phyloP scores from a whole-genome alignment of 768 basidiomycete genomes.

The Lactarius sanguifluus region DNA sequence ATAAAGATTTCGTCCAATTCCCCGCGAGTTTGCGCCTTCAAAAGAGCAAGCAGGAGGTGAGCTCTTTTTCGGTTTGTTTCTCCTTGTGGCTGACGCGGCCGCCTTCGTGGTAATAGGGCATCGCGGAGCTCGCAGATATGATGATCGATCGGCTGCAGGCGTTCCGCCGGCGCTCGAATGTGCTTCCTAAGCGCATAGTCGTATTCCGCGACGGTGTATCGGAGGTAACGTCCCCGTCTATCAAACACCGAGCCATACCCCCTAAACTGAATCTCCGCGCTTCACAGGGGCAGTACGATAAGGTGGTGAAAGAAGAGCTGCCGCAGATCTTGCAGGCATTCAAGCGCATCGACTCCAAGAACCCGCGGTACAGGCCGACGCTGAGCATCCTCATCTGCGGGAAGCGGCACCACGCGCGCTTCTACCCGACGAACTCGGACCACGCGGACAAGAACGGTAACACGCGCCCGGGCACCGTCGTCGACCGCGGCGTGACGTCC shows the following conservation, averaged over 20 bases:
- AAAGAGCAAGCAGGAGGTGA: slow-evolving; percentile 47
- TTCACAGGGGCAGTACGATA: slow-evolving; percentile 70
- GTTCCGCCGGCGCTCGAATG: slow-evolving; percentile 49
- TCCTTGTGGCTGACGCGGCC: not conserved
- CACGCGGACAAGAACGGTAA: slow-evolving; percentile 68
- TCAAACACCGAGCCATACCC: not conserved
- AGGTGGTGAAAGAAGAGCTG: slow-evolving; percentile 59
- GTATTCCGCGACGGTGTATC: slow-evolving; percentile 84
- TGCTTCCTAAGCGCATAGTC: slow-evolving; percentile 64
- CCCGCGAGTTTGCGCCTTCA: slow-evolving; percentile 75
- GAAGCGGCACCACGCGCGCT: slow-evolving; percentile 64
- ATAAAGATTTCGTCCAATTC: slow-evolving; percentile 69
- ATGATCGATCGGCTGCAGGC: slow-evolving; percentile 63
- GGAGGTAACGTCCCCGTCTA: slow-evolving; percentile 49
- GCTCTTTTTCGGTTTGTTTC: not conserved
- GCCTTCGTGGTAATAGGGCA: slow-evolving; percentile 52
- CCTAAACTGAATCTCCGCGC: not conserved
- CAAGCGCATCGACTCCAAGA: slow-evolving; percentile 46
- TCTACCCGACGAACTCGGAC: slow-evolving; percentile 53
- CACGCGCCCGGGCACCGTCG: slow-evolving; percentile 75
- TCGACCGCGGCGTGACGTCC: slow-evolving; percentile 73
- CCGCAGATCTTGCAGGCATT: slow-evolving; percentile 63
- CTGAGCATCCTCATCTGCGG: slow-evolving; percentile 80
- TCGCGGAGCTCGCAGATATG: slow-evolving; percentile 64
- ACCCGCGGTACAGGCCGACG: slow-evolving; percentile 55